Evolutionary conservation across 2,329 filamentous ascomycete genomes (phyloP), one percentile per base, ranked within the genome.

Genomic region (Pseudogymnoascus sp.): DNA sequence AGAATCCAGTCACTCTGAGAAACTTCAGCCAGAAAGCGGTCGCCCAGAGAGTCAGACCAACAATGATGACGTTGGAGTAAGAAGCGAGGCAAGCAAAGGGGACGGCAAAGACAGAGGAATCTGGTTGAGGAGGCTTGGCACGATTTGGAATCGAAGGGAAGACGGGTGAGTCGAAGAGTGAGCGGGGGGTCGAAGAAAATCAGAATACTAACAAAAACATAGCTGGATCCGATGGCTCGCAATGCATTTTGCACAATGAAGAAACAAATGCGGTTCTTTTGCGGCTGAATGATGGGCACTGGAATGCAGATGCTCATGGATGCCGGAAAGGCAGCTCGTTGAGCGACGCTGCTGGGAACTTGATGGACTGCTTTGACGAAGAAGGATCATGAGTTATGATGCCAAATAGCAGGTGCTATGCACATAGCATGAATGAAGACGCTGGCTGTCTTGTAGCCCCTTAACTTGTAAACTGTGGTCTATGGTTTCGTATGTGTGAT

Each of bases 221-320:
- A 54, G 47, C 28, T 54, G 47, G 47, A n/a, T 54, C n/a, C 28
- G 47, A 7, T 54, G 47, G 47, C 47, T 54, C 28, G 18, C 47
- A 33, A 54, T 54, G 47, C n/a, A 54, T 54, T 54, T 54, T 33
- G 25, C n/a, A 11, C 33, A 11, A 12, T 54, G 28, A 54, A 18
- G 43, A 18, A 54, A 9, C 8, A 54, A 6, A 9, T 18, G 28
- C 3, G 16, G 8, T 33, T 18, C 9, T 33, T 33, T 54, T 5
- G 43, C 47, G 6, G 6, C 6, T 33, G 28, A 16, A 18, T 4
- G 9, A 2, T 33, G 16, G 47, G 6, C n/a, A 4, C 16, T 18
- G 28, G 47, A 20, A 18, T 54, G 16, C 47, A 14, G 28, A 4
- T 54, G 47, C 47, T 33, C 16, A 7, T 54, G 47, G 28, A 54